Percentiles rank a stretch among this genome's conserved stretches.
These are phyloP conservation scores for Sarocladium kiliense DNA, from an alignment of 2,329 filamentous ascomycete species.

Conservation along the genomic window DNA sequence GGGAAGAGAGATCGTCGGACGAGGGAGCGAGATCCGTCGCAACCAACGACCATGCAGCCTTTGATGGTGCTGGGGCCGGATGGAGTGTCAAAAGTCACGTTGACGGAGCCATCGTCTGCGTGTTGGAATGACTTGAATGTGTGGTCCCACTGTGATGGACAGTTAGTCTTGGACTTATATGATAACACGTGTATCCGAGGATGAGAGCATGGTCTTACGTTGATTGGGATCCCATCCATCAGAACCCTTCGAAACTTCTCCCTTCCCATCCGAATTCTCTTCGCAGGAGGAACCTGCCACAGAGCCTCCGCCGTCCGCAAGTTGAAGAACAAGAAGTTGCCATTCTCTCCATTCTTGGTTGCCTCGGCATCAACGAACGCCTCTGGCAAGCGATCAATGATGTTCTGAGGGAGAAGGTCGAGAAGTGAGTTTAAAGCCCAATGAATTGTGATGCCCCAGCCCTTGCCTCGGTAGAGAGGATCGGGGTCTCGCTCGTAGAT, in stretches of 20 bases:
- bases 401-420: not conserved
- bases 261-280: conserved; percentile 5
- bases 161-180: no score
- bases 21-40: conserved; percentile 2
- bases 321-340: conserved; percentile 10
- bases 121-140: not conserved
- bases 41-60: conserved; percentile 6
- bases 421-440: conserved; percentile 1
- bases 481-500: not conserved
- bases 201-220: no score
- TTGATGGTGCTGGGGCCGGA: not conserved
- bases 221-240: conserved; percentile 1
- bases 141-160: not conserved
- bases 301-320: conserved; percentile 3
- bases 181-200: no score
- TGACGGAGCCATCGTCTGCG: not conserved
- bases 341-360: conserved; percentile 7
- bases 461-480: not conserved
- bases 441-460: conserved; percentile 3
- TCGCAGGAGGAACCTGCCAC: conserved; percentile 7
- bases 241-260: conserved; percentile 7
- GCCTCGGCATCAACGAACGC: conserved; percentile 7
- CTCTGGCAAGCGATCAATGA: conserved; percentile 8
- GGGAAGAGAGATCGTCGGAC: not conserved
- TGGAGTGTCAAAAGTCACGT: not conserved